Base-by-base conservation (phyloP, 1,284 basidiomycete species). In the Heterobasidion occidentale region DNA sequence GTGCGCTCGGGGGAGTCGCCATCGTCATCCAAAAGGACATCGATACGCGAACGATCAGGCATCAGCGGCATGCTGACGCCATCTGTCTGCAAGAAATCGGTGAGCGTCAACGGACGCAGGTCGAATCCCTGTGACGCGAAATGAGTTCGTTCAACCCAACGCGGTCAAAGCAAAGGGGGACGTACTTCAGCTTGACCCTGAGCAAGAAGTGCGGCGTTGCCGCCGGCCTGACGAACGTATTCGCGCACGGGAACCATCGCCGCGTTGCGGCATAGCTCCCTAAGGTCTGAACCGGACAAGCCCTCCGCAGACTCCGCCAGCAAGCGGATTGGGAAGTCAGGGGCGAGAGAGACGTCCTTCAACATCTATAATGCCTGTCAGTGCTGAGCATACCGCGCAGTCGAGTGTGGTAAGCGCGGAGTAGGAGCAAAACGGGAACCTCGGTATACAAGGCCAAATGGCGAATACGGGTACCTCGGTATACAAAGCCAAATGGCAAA, bases 191-290 rank as follows among this genome's bases (percentile, higher is more conserved):
- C 63, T 59, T 84, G 78, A 9, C 77, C 76, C 57, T 74, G 76
- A 52, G 71, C 77, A 52, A 89, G 67, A 17, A 79, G 69, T 51
- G 78, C 76, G 46, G 75, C 74, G 55, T 85, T 76, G 36, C 73
- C 73, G 3, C 78, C 79, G 54, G 81, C 78, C 55, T 77, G 76
- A 34, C 86, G 77, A 79, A 96, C 88, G 61, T 88, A 86, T 68
- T 97, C 94, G 34, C 92, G 80, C 35, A 97, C 89, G 1, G 94
- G 94, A 0, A 87, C 78, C 92, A 95, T 95, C 0, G 91, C 92
- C 0, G 93, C 93, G 63, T 86, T 93, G 53, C 97, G 79, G 70
- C 96, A 99, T n/a, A 96, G 77, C 74, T 99, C 97, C 65, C 90
- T 88, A 51, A 99, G 72, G 70, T 99, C 97, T 7, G 91, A 94